Evolutionary conservation across 2,329 filamentous ascomycete genomes (phyloP).

Genomic region (Onygena corvina): DNA sequence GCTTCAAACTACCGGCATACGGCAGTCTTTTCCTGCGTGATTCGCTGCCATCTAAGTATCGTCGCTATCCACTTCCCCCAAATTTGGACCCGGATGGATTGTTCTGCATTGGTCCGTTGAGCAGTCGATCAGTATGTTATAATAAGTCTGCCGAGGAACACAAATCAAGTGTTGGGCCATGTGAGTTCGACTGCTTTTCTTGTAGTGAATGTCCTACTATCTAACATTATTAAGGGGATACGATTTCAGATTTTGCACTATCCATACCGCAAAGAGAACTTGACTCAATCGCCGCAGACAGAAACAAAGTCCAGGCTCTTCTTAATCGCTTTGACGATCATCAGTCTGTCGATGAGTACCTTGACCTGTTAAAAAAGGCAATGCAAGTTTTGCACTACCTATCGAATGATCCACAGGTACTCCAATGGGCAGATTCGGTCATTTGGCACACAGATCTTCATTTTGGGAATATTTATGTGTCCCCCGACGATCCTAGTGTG

Average conservation of each 20-base stretch:
- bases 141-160: constrained; percentile 18
- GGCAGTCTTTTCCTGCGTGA: constrained; percentile 14
- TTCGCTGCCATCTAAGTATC: neutral
- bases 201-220: neutral
- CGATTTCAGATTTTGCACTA: constrained; percentile 14
- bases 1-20: constrained; percentile 9
- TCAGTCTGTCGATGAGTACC: constrained; percentile 17
- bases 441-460: constrained; percentile 34
- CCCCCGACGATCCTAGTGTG: constrained; percentile 16
- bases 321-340: constrained; percentile 13
- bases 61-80: neutral
- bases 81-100: constrained; percentile 15
- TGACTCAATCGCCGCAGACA: neutral
- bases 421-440: neutral
- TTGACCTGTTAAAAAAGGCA: constrained; percentile 8
- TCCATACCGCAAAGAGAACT: constrained; percentile 16
- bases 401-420: constrained; percentile 6
- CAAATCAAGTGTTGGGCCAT: constrained; percentile 26
- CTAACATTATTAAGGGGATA: constrained; percentile 14
- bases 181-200: constrained; percentile 17
- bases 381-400: neutral
- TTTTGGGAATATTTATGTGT: constrained; percentile 31
- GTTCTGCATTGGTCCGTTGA: constrained; percentile 30
- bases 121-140: constrained; percentile 24
- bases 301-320: constrained; percentile 13